phyloP scores from a whole-genome alignment of 352 stramenopile genomes.

The Globisporangium alternatum region DNA sequence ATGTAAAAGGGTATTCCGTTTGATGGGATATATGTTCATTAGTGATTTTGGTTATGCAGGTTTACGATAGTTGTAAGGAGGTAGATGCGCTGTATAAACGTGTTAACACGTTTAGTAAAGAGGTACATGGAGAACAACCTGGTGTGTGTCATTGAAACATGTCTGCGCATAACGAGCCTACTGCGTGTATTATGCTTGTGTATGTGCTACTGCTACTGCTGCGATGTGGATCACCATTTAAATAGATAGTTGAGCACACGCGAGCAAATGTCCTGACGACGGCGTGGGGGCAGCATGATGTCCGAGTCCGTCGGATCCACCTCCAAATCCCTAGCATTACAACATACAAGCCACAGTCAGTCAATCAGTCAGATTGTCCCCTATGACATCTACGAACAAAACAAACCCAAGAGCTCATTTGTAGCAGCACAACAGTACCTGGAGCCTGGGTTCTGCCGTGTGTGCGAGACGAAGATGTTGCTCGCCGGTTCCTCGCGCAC shows the following conservation, averaged over 20 bases:
- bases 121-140: not conserved
- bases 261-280: slow-evolving; percentile 77
- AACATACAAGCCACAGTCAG: not conserved
- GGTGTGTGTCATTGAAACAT: not conserved
- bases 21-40: not conserved
- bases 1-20: slow-evolving; percentile 2
- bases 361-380: not conserved
- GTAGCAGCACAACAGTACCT: slow-evolving; percentile 8
- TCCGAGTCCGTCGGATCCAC: slow-evolving; percentile 74
- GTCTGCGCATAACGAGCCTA: too few species aligned
- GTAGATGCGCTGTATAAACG: not conserved
- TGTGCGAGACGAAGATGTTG: slow-evolving; percentile 46
- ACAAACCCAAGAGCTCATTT: not conserved
- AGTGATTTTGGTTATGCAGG: too few species aligned
- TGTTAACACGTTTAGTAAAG: not conserved
- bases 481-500: slow-evolving; percentile 49
- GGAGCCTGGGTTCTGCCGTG: slow-evolving; percentile 43
- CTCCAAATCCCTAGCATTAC: slow-evolving; percentile 42
- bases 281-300: slow-evolving; percentile 77
- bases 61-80: not conserved
- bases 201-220: not conserved
- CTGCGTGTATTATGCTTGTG: not conserved
- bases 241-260: slow-evolving; percentile 81
- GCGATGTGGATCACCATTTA: slow-evolving; percentile 56
- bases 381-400: not conserved